Conservation (phyloP, 257 asterid genomes). For the Dorcoceras hygrometricum region DNA sequence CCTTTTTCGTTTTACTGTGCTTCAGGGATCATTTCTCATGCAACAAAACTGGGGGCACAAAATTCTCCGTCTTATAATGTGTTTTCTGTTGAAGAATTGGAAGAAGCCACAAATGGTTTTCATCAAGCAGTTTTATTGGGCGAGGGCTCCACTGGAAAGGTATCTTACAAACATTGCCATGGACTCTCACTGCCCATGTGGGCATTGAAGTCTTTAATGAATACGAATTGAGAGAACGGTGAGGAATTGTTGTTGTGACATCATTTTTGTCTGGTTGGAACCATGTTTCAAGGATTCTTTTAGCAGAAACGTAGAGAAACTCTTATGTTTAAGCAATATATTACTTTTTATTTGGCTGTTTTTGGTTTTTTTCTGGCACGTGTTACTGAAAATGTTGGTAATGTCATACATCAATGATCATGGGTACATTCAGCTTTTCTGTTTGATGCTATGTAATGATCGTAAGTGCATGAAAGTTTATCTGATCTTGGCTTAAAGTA, state of each 20-base stretch:
- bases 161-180: conserved; percentile 27
- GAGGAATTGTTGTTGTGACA: neutral
- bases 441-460: neutral
- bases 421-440: neutral
- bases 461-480: neutral
- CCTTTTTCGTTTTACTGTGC: conserved; percentile 11
- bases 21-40: conserved; percentile 77
- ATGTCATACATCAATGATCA: neutral
- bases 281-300: neutral
- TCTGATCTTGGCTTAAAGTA: neutral
- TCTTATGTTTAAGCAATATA: neutral
- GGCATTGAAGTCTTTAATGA: neutral
- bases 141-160: conserved; percentile 88
- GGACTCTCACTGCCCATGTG: conserved; percentile 8
- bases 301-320: neutral
- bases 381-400: neutral
- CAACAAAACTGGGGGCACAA: conserved; percentile 64
- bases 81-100: conserved; percentile 62
- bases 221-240: neutral
- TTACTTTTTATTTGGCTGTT: neutral
- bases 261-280: neutral
- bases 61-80: conserved; percentile 49
- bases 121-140: conserved; percentile 67
- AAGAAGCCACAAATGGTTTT: conserved; percentile 71
- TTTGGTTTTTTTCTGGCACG: conserved; percentile 1